Evolutionary conservation across 2,329 filamentous ascomycete genomes (phyloP), one percentile per base, ranked within the genome.

Genomic region (Verticillium zaregamsianum): DNA sequence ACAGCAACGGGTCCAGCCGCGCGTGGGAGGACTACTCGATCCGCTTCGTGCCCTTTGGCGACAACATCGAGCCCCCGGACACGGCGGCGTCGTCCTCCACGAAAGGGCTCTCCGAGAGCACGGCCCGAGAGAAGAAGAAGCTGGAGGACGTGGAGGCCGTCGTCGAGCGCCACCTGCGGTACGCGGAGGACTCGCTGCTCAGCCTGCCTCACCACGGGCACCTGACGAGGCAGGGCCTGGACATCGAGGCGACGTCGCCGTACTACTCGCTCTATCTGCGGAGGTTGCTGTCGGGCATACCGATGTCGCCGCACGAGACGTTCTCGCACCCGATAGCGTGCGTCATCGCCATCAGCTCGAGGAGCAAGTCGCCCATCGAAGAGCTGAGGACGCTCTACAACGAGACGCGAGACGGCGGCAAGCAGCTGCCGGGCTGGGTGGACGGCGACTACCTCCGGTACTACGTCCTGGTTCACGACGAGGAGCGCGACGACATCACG

Each of bases 381-480:
- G 90, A 95, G 61, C 81, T 99, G 54, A 84, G 93, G 60, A 88
- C 86, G 66, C 79, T 99, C 4, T 99, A 98, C 74, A 85, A 86
- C 57, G 90, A 92, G 67, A 95, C 92, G n/a, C 93, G 87, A 66
- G 86, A 88, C 62, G 93, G 92, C 12, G 86, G 89, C 45, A 84
- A 85, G 67, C 85, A 85, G 60, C 77, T 96, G 60, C 94, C 94
- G 0, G 80, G 85, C 23, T 99, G 94, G 90, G 90, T 97, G 1
- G 89, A 96, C 71, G 89, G 90, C 33, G 93, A 98, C 64, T 99
- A 95, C 73, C 80, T 99, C 66, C 86, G 95, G 65, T 99, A 99
- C 75, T 99, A 99, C 75, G 91, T 99, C 17, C 81, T 99, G 52
- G 90, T 99, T 20, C 95, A 99, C 70, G 95, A 99, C 68, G 96